Base-by-base conservation (phyloP, 2,329 filamentous ascomycete genomes). In the Exophiala calicioides region DNA sequence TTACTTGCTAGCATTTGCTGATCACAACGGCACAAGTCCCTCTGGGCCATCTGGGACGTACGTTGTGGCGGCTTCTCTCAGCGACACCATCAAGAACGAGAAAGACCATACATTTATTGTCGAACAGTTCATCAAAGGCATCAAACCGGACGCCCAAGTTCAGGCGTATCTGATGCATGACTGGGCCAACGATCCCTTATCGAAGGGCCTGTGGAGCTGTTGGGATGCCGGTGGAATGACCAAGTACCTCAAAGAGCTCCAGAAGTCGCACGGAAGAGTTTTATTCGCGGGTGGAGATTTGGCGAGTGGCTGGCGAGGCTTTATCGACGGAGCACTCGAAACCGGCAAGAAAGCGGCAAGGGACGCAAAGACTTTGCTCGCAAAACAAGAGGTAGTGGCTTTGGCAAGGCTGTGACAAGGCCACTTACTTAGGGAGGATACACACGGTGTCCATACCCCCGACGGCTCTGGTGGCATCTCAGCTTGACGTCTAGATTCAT, bases 271-370 rank as follows among this genome's bases (percentile, higher is more conserved):
- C 26, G 61, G 61, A 0, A 58, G 59, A 19, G 39, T 64, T 5
- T 24, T 57, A 19, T 55, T 65, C 33, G 62, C 62, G 2, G 59
- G 39, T 8, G 53, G 57, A 0, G 62, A 63, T 23, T 62, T 60
- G 60, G 59, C 62, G 7, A 39, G 52, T 23, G 62, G 62, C 1
- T 65, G 60, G 60, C 34, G 59, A 34, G 56, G 50, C 0, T 60
- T 57, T 13, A 63, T 65, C 16, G 61, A 65, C 12, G 62, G 62
- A 12, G 62, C 62, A 1, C 50, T 65, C n/a, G 61, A 65, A n/a
- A n/a, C n/a, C n/a, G n/a, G n/a, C n/a, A n/a, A n/a, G n/a, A n/a
- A n/a, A n/a, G n/a, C n/a, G n/a, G n/a, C n/a, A n/a, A n/a, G n/a
- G n/a, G n/a, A n/a, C n/a, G n/a, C n/a, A n/a, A n/a, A n/a, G n/a